Base-by-base conservation (phyloP, 2,329 filamentous ascomycete genomes). In the Chrysoporthe austroafricana region DNA sequence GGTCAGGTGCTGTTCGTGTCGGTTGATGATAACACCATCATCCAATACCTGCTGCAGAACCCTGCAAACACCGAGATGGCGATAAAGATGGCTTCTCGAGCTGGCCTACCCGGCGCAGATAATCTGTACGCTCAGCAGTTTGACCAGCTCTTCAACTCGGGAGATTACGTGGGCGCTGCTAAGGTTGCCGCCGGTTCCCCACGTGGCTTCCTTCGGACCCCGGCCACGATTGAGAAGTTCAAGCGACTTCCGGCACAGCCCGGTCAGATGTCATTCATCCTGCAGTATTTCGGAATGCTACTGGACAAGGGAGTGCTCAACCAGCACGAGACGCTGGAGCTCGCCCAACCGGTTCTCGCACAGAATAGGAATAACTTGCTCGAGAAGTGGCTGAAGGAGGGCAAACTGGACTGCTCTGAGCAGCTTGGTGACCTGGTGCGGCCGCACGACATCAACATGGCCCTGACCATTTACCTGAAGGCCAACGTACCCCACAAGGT, bases 181-280 rank as follows among this genome's bases (percentile, higher is more conserved):
- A 97, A 97, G 85, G 91, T 97, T 74, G 96, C 96, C 57, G 96
- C 96, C 62, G 97, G 96, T 84, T 99, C 96, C 2, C 96, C 96
- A 3, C 90, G 95, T 68, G 96, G 96, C 60, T 99, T 99, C 84
- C 85, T 99, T 66, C 92, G 96, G 72, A 98, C 95, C 2, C 86
- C 93, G 32, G 93, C 97, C 76, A 99, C 96, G 7, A 98, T 99
- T 77, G 94, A 97, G 81, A 90, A 92, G 74, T 96, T 99, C 83
- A 98, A 98, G 87, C 88, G 88, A 66, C 85, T 96, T 18, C 93
- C 93, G 16, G 87, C 90, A 70, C 88, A 92, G 73, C 90, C 90
- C 44, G 93, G 93, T 57, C 92, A 96, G 78, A 93, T 99, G 82
- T 97, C 96, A 1, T 90, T 93, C 73, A 97, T 97, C 69, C 85